Evolutionary conservation across 31 red algal species (phyloP).

Genomic region (Asparagopsis taxiformis): DNA sequence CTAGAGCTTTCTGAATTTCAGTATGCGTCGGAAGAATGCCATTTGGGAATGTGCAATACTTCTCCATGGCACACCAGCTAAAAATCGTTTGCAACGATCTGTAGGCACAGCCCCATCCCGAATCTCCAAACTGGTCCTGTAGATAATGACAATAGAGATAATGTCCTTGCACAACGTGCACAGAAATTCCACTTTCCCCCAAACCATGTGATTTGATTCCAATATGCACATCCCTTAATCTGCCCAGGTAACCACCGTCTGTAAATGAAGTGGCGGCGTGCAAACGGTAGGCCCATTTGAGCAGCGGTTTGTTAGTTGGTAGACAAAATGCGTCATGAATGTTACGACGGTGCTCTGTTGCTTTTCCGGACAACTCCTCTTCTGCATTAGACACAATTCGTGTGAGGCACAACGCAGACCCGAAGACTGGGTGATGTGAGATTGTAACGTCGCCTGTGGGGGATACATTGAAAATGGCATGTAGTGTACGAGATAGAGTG

Average conservation of each 20-base stretch:
- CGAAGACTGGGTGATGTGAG: slow-evolving; percentile 8
- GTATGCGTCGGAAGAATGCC: slow-evolving; percentile 43
- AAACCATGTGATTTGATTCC: slow-evolving; percentile 49
- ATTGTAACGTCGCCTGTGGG: not conserved
- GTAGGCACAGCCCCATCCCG: slow-evolving; percentile 95
- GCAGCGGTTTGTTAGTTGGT: not conserved
- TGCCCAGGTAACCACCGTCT: slow-evolving; percentile 46
- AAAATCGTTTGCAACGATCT: slow-evolving; percentile 79
- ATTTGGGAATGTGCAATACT: slow-evolving; percentile 24
- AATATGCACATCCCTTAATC: slow-evolving; percentile 44
- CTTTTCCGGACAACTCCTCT: not conserved
- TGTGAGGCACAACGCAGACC: not conserved
- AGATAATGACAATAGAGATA: slow-evolving; percentile 68
- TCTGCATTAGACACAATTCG: not conserved
- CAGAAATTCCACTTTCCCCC: slow-evolving; percentile 24
- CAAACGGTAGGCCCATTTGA: slow-evolving; percentile 1
- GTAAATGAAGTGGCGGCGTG: not conserved
- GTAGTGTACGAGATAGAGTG: not conserved
- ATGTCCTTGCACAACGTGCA: slow-evolving; percentile 31
- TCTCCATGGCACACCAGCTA: slow-evolving; percentile 64
- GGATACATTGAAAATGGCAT: not conserved
- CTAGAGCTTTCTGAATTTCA: slow-evolving; percentile 76
- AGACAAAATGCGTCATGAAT: not conserved
- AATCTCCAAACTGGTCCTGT: slow-evolving; percentile 63
- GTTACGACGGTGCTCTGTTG: not conserved